A percentile compares a stretch with the other conserved stretches of the same genome.
Evolutionary conservation across 2,329 filamentous ascomycete genomes (phyloP).

Genomic region (Graphiopsis chlorocephala): DNA sequence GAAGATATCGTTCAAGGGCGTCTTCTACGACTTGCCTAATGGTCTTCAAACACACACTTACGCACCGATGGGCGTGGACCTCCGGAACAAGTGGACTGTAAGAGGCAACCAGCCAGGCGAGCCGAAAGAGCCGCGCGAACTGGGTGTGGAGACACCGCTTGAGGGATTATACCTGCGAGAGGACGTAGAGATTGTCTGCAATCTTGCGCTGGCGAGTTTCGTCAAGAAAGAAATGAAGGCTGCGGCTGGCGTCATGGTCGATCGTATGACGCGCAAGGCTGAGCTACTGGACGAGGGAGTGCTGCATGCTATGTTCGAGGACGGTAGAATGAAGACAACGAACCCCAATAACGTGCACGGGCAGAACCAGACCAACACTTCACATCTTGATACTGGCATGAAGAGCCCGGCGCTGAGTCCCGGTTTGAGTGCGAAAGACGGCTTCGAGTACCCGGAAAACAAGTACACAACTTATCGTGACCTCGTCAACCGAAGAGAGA

Average conservation of each 20-base stretch:
- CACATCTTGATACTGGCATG: conserved; percentile 17
- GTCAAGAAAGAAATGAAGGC: conserved; percentile 66
- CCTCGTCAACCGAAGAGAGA: conserved; percentile 21
- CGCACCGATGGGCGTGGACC: conserved; percentile 63
- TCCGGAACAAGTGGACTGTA: conserved; percentile 67
- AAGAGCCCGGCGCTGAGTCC: conserved; percentile 16
- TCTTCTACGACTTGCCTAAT: conserved; percentile 71
- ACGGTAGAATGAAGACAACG: conserved; percentile 61
- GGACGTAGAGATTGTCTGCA: conserved; percentile 69
- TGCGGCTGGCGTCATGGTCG: conserved; percentile 65
- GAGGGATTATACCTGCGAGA: conserved; percentile 68
- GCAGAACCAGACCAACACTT: conserved; percentile 15
- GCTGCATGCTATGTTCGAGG: conserved; percentile 65
- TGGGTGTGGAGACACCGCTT: conserved; percentile 62
- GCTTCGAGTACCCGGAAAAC: conserved; percentile 17
- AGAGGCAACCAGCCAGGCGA: conserved; percentile 68
- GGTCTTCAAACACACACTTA: conserved; percentile 71
- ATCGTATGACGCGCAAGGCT: conserved; percentile 68
- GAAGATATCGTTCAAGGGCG: conserved; percentile 66
- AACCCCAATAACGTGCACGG: conserved; percentile 39
- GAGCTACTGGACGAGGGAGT: conserved; percentile 62
- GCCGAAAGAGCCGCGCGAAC: conserved; percentile 58
- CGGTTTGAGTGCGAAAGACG: conserved; percentile 18
- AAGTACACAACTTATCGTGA: conserved; percentile 33
- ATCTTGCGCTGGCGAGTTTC: conserved; percentile 58